Percentiles rank a stretch among this genome's conserved stretches.
Evolutionary conservation across 805 yeast genomes (phyloP).

Genomic region (Myxozyma kluyveri): DNA sequence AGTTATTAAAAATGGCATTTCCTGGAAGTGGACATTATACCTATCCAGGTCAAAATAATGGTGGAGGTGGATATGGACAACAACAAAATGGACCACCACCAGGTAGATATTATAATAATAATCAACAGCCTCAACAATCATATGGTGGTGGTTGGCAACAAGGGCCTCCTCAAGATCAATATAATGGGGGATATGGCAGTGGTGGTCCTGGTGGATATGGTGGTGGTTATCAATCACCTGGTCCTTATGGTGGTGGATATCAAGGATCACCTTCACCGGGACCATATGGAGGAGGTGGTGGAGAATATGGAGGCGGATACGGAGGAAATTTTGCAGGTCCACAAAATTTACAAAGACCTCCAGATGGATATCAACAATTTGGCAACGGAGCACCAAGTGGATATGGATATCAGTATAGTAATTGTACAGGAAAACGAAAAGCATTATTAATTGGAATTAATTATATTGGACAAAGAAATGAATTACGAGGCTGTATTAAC

Average conservation of each 20-base stretch:
- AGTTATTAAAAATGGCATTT: constrained; percentile 34
- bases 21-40: constrained; percentile 41
- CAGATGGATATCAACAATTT: constrained; percentile 36
- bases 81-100: too few species aligned
- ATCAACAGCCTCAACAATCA: too few species aligned
- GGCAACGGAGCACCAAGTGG: constrained; percentile 35
- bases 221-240: background rate
- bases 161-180: too few species aligned
- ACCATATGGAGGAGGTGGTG: background rate
- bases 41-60: constrained; percentile 31
- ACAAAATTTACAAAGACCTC: constrained; percentile 28
- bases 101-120: too few species aligned
- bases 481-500: constrained; percentile 74
- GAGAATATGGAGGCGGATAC: background rate
- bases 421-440: constrained; percentile 68
- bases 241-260: background rate
- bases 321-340: constrained; percentile 8
- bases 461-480: constrained; percentile 62
- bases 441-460: constrained; percentile 78
- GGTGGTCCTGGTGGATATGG: background rate
- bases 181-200: background rate
- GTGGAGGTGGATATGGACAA: background rate
- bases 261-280: too few species aligned
- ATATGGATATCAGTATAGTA: constrained; percentile 56
- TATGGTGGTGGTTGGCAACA: too few species aligned